A percentile compares a stretch with the other conserved stretches of the same genome.
These are phyloP conservation scores for Russula earlei DNA, from an alignment of 768 basidiomycete genomes.

Conservation along the genomic window DNA sequence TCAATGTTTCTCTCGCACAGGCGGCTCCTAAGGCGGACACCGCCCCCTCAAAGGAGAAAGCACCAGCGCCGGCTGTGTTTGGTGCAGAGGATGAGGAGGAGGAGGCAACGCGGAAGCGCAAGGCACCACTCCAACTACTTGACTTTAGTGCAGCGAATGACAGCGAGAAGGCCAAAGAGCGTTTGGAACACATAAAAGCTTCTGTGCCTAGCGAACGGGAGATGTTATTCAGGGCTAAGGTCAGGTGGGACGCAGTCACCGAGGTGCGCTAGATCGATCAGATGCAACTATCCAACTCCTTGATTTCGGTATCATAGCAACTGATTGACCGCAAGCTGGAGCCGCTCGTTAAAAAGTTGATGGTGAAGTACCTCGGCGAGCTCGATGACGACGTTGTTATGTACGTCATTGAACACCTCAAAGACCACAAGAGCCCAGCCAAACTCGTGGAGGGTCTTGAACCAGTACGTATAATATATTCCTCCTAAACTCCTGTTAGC, in stretches of 20 bases:
- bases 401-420: conserved; percentile 87
- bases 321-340: conserved; percentile 83
- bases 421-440: conserved; percentile 78
- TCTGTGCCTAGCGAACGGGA: conserved; percentile 74
- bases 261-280: conserved; percentile 47
- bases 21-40: conserved; percentile 27
- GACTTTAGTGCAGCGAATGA: conserved; percentile 81
- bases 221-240: conserved; percentile 69
- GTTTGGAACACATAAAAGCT: conserved; percentile 65
- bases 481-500: neutral
- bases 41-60: conserved; percentile 36
- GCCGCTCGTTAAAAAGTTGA: conserved; percentile 70
- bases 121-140: conserved; percentile 79
- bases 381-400: conserved; percentile 89
- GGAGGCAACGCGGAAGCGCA: conserved; percentile 63
- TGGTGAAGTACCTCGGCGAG: conserved; percentile 84
- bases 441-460: conserved; percentile 87
- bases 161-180: conserved; percentile 68
- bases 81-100: conserved; percentile 87
- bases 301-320: conserved; percentile 34
- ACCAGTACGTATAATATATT: conserved; percentile 49
- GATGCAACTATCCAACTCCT: neutral
- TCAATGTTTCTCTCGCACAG: conserved; percentile 65
- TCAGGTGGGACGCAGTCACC: conserved; percentile 85
- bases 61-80: conserved; percentile 52